Conservation (phyloP, 306 rosid genomes). For the Vachellia pachyceras region DNA sequence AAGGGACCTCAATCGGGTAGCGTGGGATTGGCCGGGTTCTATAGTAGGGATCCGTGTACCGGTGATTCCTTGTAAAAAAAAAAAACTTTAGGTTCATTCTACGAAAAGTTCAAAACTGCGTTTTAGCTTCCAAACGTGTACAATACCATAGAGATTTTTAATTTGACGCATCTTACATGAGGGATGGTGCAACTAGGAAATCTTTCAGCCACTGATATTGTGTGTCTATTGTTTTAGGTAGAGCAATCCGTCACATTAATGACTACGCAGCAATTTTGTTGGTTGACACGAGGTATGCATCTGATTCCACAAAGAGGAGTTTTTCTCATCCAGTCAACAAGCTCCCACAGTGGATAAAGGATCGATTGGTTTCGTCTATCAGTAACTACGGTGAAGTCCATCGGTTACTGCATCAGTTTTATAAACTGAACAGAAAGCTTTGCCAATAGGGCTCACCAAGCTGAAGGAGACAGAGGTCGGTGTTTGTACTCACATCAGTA, state of each 20-base stretch:
- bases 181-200: constrained; percentile 26
- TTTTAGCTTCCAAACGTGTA: too few relatives aligned
- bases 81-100: too few relatives aligned
- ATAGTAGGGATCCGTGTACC: too few relatives aligned
- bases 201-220: not conserved
- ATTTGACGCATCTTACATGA: not conserved
- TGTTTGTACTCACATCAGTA: constrained; percentile 23
- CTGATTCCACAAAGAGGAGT: constrained; percentile 68
- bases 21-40: too few relatives aligned
- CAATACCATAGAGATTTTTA: not conserved
- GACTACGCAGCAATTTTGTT: constrained; percentile 88
- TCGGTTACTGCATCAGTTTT: constrained; percentile 80
- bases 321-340: constrained; percentile 67
- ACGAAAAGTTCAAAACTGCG: too few relatives aligned
- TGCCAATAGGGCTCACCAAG: constrained; percentile 16
- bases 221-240: constrained; percentile 61
- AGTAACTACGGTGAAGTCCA: constrained; percentile 82
- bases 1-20: too few relatives aligned
- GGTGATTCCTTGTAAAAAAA: too few relatives aligned
- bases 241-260: constrained; percentile 90
- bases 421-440: constrained; percentile 57
- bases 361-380: constrained; percentile 63
- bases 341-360: constrained; percentile 93
- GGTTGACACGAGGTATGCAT: constrained; percentile 74
- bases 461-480: not conserved